Conservation (phyloP, 2,329 filamentous ascomycete species). For the Zymoseptoria ardabiliae region DNA sequence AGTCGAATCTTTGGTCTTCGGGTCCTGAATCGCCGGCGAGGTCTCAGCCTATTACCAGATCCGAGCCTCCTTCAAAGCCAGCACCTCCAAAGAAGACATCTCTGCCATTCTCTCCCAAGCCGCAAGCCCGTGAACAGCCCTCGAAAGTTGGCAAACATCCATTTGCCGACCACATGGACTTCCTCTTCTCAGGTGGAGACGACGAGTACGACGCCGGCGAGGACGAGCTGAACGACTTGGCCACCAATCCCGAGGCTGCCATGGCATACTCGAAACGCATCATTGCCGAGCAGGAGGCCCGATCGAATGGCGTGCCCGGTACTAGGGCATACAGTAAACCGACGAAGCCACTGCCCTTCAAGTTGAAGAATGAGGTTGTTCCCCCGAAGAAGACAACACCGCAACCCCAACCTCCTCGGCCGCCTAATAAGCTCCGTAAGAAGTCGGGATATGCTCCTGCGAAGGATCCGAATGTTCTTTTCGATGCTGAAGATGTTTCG, state of each 20-base stretch:
- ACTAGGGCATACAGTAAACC: slow-evolving; percentile 3
- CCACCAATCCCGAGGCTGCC: slow-evolving; percentile 29
- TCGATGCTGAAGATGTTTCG: slow-evolving; percentile 27
- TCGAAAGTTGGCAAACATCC: slow-evolving; percentile 22
- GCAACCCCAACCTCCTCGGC: slow-evolving; percentile 4
- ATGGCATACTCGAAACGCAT: slow-evolving; percentile 30
- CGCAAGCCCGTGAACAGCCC: slow-evolving; percentile 1
- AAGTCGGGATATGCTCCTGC: slow-evolving; percentile 19
- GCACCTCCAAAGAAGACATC: slow-evolving; percentile 1
- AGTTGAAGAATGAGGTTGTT: neutral
- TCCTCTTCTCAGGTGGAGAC: slow-evolving; percentile 27
- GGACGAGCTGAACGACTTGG: slow-evolving; percentile 27
- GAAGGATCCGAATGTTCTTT: slow-evolving; percentile 25
- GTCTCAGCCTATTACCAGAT: slow-evolving; percentile 11
- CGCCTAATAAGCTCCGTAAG: slow-evolving; percentile 21
- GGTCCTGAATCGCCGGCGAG: neutral
- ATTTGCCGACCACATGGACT: slow-evolving; percentile 29
- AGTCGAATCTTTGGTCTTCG: neutral
- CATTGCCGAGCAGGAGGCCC: slow-evolving; percentile 21
- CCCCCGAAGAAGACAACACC: neutral
- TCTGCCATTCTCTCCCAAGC: slow-evolving; percentile 6
- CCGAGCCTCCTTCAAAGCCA: slow-evolving; percentile 4
- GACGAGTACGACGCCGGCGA: slow-evolving; percentile 30
- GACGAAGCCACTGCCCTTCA: neutral
- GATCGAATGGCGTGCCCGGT: neutral